Evolutionary conservation across 2,329 filamentous ascomycete genomes (phyloP), one percentile per base, ranked within the genome.

Genomic region (Raffaelea arxii): DNA sequence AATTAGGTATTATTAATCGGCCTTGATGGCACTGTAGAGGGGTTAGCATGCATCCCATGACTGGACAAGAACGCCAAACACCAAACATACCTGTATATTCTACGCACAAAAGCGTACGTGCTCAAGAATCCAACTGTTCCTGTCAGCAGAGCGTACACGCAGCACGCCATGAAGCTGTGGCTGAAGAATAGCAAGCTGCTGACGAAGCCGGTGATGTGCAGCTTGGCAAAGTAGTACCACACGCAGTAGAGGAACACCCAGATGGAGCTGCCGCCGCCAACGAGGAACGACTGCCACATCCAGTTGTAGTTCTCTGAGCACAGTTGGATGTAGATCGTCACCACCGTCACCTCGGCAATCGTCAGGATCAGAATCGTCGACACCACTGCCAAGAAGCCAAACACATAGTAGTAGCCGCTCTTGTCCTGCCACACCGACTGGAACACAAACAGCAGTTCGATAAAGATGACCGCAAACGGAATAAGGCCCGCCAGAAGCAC

Each of bases 391-490:
- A 92, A 65, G 67, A 91, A 94, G 11, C 88, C 88, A 60, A 92
- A 94, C 21, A 94, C 82, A 63, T 94, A 94, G 65, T 94, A 94
- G 64, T 90, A 94, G 6, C 86, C 86, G 58, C 80, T 88, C 70
- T 94, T 94, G 65, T 94, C 88, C 62, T 90, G 84, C 85, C 87
- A 92, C 27, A 94, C 64, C 42, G 84, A 89, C 65, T 88, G 86
- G 46, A 58, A 49, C 21, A 58, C 49, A 30, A 58, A 53, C 19
- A 58, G 52, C 19, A 59, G 53, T 52, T 57, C 56, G 46, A 58
- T 53, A 32, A 55, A 56, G 25, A 56, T 53, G 30, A 58, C 86
- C 2, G 85, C 85, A 59, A 94, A 94, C 0, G 88, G 87, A 7
- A 91, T 77, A 18, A 92, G 66, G 1, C 88, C 88, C 0, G 85